Evolutionary conservation across 768 basidiomycete genomes (phyloP).

Genomic region (Tricholoma sp.): DNA sequence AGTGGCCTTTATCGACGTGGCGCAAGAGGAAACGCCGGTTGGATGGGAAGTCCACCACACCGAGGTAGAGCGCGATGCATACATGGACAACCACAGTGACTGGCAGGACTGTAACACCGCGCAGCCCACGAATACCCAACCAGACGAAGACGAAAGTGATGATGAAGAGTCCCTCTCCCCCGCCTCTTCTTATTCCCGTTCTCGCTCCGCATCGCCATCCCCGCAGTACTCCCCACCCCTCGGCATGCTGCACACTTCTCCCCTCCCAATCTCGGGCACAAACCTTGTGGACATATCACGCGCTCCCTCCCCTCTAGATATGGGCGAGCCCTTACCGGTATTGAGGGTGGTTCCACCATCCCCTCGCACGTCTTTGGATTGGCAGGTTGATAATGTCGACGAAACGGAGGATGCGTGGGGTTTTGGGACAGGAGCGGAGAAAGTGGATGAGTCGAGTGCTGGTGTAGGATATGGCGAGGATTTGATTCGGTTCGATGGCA

Average conservation of each 20-base stretch:
- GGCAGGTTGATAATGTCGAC: not conserved
- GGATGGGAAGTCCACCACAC: not conserved
- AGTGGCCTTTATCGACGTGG: not conserved
- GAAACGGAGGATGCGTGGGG: conserved; percentile 9
- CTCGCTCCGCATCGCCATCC: not conserved
- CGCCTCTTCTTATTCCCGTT: not conserved
- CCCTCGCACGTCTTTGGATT: not conserved
- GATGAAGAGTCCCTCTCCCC: not conserved
- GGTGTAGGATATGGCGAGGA: conserved; percentile 1
- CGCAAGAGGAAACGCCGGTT: not conserved
- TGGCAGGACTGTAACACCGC: not conserved
- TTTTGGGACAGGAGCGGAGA: not conserved
- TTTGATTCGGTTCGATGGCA: conserved; percentile 4
- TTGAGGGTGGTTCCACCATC: not conserved
- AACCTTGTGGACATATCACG: not conserved
- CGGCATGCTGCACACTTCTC: not conserved
- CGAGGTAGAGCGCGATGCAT: not conserved
- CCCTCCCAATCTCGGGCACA: not conserved
- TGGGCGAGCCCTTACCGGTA: not conserved
- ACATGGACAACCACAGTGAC: not conserved
- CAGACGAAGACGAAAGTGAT: not conserved
- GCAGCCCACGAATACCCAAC: not conserved
- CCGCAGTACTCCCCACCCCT: not conserved
- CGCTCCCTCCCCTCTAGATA: not conserved
- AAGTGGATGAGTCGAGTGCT: not conserved